phyloP scores from a whole-genome alignment of 495 filamentous ascomycete species.

The Cetradonia linearis region DNA sequence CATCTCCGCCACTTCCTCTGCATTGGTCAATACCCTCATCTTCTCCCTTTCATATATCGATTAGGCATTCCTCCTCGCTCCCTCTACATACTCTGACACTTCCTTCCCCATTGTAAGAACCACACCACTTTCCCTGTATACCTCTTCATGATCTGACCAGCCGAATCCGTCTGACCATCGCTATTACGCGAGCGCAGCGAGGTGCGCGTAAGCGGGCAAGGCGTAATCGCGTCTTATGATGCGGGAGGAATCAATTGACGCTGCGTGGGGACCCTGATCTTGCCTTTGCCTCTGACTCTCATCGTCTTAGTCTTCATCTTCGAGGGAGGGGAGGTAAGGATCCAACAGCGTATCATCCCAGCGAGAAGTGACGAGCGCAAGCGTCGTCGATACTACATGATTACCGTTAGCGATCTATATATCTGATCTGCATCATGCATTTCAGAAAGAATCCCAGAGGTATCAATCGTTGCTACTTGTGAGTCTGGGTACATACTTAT shows the following conservation, averaged over 20 bases:
- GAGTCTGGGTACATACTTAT: slow-evolving; percentile 11
- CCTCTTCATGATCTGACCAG: slow-evolving; percentile 38
- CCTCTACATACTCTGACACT: slow-evolving; percentile 53
- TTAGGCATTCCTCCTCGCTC: slow-evolving; percentile 33
- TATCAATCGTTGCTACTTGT: no score
- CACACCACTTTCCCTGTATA: slow-evolving; percentile 70
- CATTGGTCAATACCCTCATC: slow-evolving; percentile 40
- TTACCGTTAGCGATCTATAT: neutral
- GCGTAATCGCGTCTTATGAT: slow-evolving; percentile 79
- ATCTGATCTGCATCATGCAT: no score
- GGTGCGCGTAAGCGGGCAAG: slow-evolving; percentile 56
- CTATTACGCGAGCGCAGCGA: slow-evolving; percentile 55
- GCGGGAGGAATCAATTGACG: slow-evolving; percentile 65
- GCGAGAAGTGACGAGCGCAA: slow-evolving; percentile 46
- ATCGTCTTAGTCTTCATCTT: neutral
- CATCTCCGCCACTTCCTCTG: slow-evolving; percentile 33
- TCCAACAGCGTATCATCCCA: slow-evolving; percentile 59
- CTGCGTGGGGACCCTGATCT: slow-evolving; percentile 46
- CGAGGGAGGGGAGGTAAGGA: slow-evolving; percentile 32
- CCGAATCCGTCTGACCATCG: slow-evolving; percentile 48
- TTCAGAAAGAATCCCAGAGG: no score
- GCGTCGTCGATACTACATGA: slow-evolving; percentile 51
- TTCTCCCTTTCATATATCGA: slow-evolving; percentile 4
- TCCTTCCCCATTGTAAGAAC: slow-evolving; percentile 47
- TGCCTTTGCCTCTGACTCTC: neutral